Percentiles rank a stretch among this genome's conserved stretches.
These are phyloP conservation scores for Linanthus parryae DNA, from an alignment of 148 eudicot species.

Conservation along the genomic window DNA sequence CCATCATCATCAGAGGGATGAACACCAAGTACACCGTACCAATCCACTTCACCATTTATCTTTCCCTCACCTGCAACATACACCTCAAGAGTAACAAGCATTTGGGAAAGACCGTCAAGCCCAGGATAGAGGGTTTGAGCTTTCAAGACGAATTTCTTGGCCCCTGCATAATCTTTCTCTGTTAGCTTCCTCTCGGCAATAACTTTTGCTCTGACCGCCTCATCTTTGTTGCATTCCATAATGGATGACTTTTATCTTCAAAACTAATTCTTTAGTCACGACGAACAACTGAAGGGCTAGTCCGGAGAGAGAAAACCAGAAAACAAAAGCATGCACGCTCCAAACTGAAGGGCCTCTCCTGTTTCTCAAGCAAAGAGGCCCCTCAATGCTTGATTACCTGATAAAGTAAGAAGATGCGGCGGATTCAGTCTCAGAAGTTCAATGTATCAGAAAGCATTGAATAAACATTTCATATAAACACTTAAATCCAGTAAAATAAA, in stretches of 20 bases:
- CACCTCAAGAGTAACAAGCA: constrained; percentile 38
- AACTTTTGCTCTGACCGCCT: constrained; percentile 38
- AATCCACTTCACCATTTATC: constrained; percentile 51
- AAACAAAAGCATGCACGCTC: background rate
- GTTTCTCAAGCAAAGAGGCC: constrained; percentile 2
- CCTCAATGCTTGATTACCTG: constrained; percentile 8
- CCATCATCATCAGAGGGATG: constrained; percentile 58
- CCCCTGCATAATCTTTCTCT: constrained; percentile 41
- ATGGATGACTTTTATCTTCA: background rate
- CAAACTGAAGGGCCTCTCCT: constrained; percentile 8
- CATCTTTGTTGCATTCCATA: constrained; percentile 64
- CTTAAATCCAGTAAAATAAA: too few species aligned
- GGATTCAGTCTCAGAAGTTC: too few species aligned
- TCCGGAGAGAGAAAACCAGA: background rate
- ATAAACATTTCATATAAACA: too few species aligned
- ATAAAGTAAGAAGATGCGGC: constrained; percentile 13
- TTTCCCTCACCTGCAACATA: constrained; percentile 43
- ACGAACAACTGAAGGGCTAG: background rate
- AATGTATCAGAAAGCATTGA: too few species aligned
- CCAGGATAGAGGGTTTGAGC: constrained; percentile 43
- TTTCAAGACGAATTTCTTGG: constrained; percentile 43
- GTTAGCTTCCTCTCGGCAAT: constrained; percentile 46
- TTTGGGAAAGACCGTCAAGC: constrained; percentile 40
- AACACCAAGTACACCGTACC: constrained; percentile 74
- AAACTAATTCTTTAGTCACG: background rate